Conservation (phyloP, 768 basidiomycete genomes). For the Terana coerulea region DNA sequence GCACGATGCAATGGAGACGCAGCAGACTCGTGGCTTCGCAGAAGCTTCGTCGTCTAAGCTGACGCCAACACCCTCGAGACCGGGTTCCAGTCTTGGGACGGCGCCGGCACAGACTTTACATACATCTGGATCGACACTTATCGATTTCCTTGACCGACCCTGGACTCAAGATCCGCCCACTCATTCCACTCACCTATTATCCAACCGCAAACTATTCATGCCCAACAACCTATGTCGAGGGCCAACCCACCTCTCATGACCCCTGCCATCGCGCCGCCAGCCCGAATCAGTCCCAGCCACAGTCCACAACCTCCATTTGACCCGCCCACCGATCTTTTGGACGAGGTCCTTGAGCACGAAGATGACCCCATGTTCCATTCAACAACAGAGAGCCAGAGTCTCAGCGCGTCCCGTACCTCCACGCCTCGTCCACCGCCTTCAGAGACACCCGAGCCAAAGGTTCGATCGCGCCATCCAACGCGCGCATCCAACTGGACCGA, state of each 20-base stretch:
- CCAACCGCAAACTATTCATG: too few species aligned
- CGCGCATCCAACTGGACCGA: slow-evolving; percentile 20
- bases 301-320: too few species aligned
- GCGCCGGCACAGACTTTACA: neutral
- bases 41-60: slow-evolving; percentile 7
- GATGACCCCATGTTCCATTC: slow-evolving; percentile 55
- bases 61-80: neutral
- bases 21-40: neutral
- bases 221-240: neutral
- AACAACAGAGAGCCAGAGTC: neutral
- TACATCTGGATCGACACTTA: neutral
- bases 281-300: neutral
- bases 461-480: slow-evolving; percentile 13
- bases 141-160: neutral
- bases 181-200: too few species aligned
- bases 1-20: neutral
- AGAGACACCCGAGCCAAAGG: neutral
- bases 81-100: slow-evolving; percentile 7
- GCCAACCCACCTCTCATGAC: neutral
- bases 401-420: neutral
- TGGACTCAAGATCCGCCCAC: too few species aligned
- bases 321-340: slow-evolving; percentile 38
- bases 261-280: neutral
- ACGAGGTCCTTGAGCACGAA: slow-evolving; percentile 62
- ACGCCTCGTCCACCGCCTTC: slow-evolving; percentile 5